Base-by-base conservation (phyloP, 2,329 filamentous ascomycete species). In the Curvularia sp. region DNA sequence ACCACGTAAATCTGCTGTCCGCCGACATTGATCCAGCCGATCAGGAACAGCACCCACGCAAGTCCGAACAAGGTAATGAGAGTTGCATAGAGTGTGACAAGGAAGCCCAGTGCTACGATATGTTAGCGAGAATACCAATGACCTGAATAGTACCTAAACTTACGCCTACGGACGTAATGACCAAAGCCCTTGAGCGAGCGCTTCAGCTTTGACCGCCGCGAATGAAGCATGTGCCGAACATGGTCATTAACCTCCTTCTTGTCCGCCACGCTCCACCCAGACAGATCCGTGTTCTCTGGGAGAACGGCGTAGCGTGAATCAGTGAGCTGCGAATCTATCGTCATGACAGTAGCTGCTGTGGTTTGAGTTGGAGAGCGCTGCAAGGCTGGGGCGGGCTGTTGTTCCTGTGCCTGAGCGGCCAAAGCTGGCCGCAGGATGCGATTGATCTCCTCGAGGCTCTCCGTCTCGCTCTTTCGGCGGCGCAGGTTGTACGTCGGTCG, bases 11-110 rank as follows among this genome's bases (percentile, higher is more conserved):
- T 79, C 73, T 94, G 89, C 67, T 84, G 82, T 30, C 86, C 85
- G 20, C 90, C 91, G 20, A 94, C 89, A 63, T 92, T 93, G 72
- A 95, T 91, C 92, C 92, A 96, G 48, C 86, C 91, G 73, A 96
- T 96, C 54, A 96, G 81, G 78, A 94, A 95, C n/a, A 96, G 84
- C 1, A 96, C 92, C 92, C 92, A 96, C 0, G 90, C 90, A 12
- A 94, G 82, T 70, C 92, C 92, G 67, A 96, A 96, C 0, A 93
- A 81, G 0, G 92, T 95, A 67, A 96, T 93, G 20, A 94, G 82
- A 0, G 85, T 88, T 8, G 91, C 92, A 75, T 96, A 96, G 4
- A 96, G 78, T 0, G 91, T 95, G 58, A 96, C 90, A 54, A 93
- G 84, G 72, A 95, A 92, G 1, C 92, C 92, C 38, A 96, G 82